These are phyloP conservation scores for Arabidopsis hybrid DNA, from an alignment of 441 rosid genomes.

Conservation along the genomic window DNA sequence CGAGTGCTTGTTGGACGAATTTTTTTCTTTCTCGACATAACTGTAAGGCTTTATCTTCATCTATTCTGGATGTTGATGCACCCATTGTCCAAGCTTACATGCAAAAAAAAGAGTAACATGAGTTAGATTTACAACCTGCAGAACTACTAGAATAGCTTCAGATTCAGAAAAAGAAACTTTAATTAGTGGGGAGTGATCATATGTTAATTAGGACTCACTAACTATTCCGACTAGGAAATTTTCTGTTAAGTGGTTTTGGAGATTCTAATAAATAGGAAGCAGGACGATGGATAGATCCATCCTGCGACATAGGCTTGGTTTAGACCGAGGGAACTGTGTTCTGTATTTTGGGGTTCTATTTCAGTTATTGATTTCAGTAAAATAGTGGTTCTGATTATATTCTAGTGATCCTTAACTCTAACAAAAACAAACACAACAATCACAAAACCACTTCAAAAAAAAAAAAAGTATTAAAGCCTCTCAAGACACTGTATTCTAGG, in stretches of 20 bases:
- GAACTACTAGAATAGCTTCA: not conserved
- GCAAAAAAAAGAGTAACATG: slow-evolving; percentile 2
- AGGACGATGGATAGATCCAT: not conserved
- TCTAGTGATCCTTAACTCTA: not conserved
- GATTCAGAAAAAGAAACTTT: not conserved
- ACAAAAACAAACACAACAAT: not conserved
- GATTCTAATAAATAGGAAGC: not conserved
- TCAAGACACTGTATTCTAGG: not conserved
- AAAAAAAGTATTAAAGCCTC: no score
- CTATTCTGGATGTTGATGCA: slow-evolving; percentile 71
- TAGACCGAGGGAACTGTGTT: not conserved
- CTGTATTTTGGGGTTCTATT: not conserved
- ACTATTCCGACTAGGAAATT: not conserved
- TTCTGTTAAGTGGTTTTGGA: not conserved
- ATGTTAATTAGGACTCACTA: not conserved
- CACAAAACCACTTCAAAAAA: not conserved
- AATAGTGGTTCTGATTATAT: not conserved
- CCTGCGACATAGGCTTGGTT: not conserved
- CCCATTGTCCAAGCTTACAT: slow-evolving; percentile 62
- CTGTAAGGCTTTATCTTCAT: slow-evolving; percentile 87
- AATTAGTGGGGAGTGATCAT: no score
- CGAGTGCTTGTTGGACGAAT: slow-evolving; percentile 86
- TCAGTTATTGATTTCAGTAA: not conserved
- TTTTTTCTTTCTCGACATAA: slow-evolving; percentile 94
- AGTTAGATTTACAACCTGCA: slow-evolving; percentile 17